phyloP scores from a whole-genome alignment of 129 eudicot species.

The Flaveria linearis region DNA sequence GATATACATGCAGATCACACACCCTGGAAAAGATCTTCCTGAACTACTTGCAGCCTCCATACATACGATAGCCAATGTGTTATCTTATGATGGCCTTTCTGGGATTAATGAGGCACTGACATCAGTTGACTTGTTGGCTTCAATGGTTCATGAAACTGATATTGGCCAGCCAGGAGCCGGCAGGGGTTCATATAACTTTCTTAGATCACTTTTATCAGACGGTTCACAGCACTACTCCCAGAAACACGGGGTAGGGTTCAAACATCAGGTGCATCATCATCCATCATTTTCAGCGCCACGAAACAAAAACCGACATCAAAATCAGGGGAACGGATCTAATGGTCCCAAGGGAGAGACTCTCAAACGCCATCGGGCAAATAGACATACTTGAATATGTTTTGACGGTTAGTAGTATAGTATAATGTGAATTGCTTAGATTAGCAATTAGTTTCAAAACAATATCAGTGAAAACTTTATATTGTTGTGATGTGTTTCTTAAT shows the following conservation, averaged over 20 bases:
- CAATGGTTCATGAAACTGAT: conserved; percentile 56
- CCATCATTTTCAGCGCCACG: conserved; percentile 11
- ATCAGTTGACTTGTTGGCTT: conserved; percentile 51
- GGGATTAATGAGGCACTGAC: conserved; percentile 51
- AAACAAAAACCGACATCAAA: conserved; percentile 17
- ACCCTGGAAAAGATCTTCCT: conserved; percentile 71
- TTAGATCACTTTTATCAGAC: conserved; percentile 34
- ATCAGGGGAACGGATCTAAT: conserved; percentile 22
- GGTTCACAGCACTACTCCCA: conserved; percentile 22
- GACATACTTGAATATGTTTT: neutral
- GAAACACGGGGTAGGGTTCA: conserved; percentile 16
- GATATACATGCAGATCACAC: conserved; percentile 49
- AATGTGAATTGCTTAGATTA: neutral
- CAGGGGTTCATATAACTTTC: conserved; percentile 36
- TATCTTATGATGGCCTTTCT: conserved; percentile 73
- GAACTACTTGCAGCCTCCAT: conserved; percentile 64
- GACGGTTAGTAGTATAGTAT: conserved; percentile 1
- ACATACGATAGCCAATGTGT: conserved; percentile 56
- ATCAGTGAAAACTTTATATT: neutral
- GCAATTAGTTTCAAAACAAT: neutral
- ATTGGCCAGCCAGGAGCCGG: conserved; percentile 30
- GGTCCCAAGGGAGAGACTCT: neutral
- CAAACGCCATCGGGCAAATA: conserved; percentile 2
- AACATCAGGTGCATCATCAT: neutral
- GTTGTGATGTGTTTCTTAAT: neutral